A percentile compares a stretch with the other conserved stretches of the same genome.
Conservation (phyloP, 192 early-diverging fungal species). For the Mortierella claussenii region DNA sequence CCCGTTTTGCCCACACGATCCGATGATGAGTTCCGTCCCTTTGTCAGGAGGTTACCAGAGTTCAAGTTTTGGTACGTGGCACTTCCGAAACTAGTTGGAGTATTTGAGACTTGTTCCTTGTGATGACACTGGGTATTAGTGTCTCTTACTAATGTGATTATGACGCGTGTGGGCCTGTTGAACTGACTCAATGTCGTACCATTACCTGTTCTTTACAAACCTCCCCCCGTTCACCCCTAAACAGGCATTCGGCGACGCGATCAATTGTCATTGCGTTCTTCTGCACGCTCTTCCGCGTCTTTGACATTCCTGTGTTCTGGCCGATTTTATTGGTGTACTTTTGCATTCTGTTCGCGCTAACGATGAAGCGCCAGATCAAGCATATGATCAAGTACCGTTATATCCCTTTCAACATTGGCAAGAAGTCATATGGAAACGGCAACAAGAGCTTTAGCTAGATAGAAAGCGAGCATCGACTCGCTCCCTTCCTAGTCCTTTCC, state of each 20-base stretch:
- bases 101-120: not conserved
- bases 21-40: conserved; percentile 97
- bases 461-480: too few relatives aligned
- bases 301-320: conserved; percentile 99
- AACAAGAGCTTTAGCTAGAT: too few relatives aligned
- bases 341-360: conserved; percentile 89
- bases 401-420: conserved; percentile 86
- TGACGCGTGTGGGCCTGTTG: too few relatives aligned
- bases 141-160: too few relatives aligned
- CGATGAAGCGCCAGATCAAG: conserved; percentile 96
- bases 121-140: not conserved
- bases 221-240: not conserved
- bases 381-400: conserved; percentile 99
- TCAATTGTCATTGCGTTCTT: conserved; percentile 86
- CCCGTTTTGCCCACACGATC: conserved; percentile 83
- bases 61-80: conserved; percentile 96
- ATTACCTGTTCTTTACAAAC: not conserved
- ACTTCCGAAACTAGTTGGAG: too few relatives aligned
- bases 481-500: too few relatives aligned
- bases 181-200: too few relatives aligned
- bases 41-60: conserved; percentile 96
- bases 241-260: conserved; percentile 84
- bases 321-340: conserved; percentile 98
- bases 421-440: conserved; percentile 73
- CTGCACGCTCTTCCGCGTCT: conserved; percentile 86